These are phyloP conservation scores for Parachlorella kessleri DNA, from an alignment of 139 green algal species.

Conservation along the genomic window DNA sequence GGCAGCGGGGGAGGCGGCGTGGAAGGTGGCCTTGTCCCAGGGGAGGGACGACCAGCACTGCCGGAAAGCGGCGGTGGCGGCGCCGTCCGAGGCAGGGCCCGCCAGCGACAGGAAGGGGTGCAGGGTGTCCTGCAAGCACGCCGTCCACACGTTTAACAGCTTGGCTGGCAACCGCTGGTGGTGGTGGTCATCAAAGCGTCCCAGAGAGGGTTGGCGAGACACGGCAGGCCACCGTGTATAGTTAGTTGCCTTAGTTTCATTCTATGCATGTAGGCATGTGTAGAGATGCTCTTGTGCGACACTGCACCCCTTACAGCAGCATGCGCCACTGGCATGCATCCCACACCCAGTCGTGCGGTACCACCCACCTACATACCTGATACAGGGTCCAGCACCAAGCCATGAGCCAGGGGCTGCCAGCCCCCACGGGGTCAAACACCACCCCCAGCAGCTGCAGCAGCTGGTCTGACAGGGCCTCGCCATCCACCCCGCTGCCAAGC, in stretches of 20 bases:
- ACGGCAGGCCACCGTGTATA: too few relatives aligned
- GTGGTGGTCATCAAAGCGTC: too few relatives aligned
- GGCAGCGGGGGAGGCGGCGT: conserved; percentile 1
- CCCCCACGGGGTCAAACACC: conserved; percentile 17
- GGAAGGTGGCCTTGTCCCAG: conserved; percentile 26
- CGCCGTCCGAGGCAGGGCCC: background rate
- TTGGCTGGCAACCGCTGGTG: background rate
- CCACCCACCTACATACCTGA: conserved; percentile 6
- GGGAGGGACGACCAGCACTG: conserved; percentile 27
- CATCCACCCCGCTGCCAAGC: background rate
- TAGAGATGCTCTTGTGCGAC: too few relatives aligned
- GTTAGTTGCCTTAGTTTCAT: too few relatives aligned
- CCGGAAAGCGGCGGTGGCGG: background rate
- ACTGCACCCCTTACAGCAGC: too few relatives aligned
- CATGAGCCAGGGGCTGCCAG: conserved; percentile 17
- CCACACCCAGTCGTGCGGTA: too few relatives aligned
- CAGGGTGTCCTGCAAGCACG: background rate
- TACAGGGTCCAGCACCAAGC: conserved; percentile 37
- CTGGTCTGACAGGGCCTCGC: conserved; percentile 13
- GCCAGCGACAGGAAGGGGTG: conserved; percentile 9
- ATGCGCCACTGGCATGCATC: too few relatives aligned
- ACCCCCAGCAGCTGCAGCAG: conserved; percentile 20
- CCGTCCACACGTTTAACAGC: too few relatives aligned
- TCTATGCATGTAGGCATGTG: too few relatives aligned
- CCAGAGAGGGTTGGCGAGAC: too few relatives aligned